A percentile compares a stretch with the other conserved stretches of the same genome.
These are phyloP conservation scores for Phtheirospermum japonicum DNA, from an alignment of 257 asterid species.

Conservation along the genomic window DNA sequence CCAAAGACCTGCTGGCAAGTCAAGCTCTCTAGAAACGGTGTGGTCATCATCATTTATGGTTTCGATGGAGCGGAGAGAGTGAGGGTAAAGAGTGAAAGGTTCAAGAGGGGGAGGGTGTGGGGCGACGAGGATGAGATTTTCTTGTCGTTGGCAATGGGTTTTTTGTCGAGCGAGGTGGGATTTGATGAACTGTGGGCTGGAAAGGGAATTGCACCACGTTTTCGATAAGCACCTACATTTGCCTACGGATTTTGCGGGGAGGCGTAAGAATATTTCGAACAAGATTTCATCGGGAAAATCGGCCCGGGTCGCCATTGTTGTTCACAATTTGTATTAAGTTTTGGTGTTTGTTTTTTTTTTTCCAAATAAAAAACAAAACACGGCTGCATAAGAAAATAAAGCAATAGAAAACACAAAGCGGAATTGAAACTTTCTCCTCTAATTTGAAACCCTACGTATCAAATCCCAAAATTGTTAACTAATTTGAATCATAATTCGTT, in stretches of 20 bases:
- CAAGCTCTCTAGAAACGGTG: background rate
- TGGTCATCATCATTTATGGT: background rate
- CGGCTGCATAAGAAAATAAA: too few species aligned
- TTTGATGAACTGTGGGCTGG: slow-evolving; percentile 29
- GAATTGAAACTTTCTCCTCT: too few species aligned
- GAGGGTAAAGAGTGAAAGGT: too few species aligned
- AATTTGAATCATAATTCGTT: too few species aligned
- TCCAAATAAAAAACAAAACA: too few species aligned
- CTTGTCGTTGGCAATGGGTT: slow-evolving; percentile 1
- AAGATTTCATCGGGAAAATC: slow-evolving; percentile 33
- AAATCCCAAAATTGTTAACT: too few species aligned
- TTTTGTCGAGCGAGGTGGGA: slow-evolving; percentile 24
- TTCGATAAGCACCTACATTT: slow-evolving; percentile 37
- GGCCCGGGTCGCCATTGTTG: background rate
- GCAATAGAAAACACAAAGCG: too few species aligned
- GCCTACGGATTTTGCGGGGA: slow-evolving; percentile 37
- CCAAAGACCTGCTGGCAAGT: background rate
- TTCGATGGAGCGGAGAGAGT: background rate
- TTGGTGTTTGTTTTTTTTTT: too few species aligned
- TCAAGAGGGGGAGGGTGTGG: background rate
- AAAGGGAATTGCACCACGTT: slow-evolving; percentile 28
- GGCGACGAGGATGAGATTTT: slow-evolving; percentile 19
- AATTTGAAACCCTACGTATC: too few species aligned
- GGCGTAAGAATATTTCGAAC: slow-evolving; percentile 28
- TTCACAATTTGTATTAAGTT: too few species aligned